These are phyloP conservation scores for Jamesozyma lodderae DNA, from an alignment of 805 yeast genomes.

Conservation along the genomic window DNA sequence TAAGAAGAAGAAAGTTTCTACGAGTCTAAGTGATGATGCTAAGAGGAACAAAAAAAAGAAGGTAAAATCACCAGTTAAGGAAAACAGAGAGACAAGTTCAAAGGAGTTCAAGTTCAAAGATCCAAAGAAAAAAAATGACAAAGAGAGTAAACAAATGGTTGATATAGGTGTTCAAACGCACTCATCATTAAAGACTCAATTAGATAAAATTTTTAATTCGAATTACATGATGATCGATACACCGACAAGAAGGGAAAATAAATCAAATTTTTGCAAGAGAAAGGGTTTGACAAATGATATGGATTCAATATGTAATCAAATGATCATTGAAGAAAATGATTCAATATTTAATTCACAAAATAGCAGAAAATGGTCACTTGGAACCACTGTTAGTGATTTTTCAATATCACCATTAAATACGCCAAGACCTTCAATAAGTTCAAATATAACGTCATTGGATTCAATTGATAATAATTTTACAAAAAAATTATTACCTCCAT, in stretches of 20 bases:
- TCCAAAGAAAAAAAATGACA: background rate
- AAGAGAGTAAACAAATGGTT: background rate
- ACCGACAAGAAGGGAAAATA: background rate
- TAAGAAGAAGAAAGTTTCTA: background rate
- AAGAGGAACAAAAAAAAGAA: background rate
- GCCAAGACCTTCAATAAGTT: background rate
- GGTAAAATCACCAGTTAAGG: background rate
- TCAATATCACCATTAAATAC: background rate
- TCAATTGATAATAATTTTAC: too few relatives aligned
- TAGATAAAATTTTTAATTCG: slow-evolving; percentile 5
- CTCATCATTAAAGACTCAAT: slow-evolving; percentile 1
- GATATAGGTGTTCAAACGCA: slow-evolving; percentile 6
- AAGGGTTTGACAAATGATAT: too few relatives aligned
- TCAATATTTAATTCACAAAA: background rate
- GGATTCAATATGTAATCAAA: too few relatives aligned
- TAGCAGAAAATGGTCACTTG: slow-evolving; percentile 5
- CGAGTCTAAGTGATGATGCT: background rate
- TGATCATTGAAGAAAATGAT: background rate
- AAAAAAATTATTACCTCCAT: too few relatives aligned
- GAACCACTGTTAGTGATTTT: background rate
- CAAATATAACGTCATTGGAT: background rate
- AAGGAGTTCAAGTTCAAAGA: slow-evolving; percentile 1
- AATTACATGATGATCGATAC: background rate
- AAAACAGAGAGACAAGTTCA: background rate
- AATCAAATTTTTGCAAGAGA: too few relatives aligned